Evolutionary conservation across 1,284 basidiomycete genomes (phyloP).

Genomic region (Austroboletus olivaceoglutinosus): DNA sequence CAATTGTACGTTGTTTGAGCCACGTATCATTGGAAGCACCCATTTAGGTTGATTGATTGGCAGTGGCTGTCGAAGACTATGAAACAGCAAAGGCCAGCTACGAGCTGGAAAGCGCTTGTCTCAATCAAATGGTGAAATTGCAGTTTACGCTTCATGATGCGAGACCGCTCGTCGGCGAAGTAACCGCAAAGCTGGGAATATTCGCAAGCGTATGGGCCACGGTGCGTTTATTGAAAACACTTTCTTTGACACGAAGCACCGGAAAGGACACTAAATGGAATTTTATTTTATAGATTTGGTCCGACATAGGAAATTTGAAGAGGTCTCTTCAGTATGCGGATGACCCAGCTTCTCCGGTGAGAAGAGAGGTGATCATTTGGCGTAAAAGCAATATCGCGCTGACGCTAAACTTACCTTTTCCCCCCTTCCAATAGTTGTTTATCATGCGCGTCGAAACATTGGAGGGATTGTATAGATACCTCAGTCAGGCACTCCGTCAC

Average conservation of each 20-base stretch:
- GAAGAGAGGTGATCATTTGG: neutral
- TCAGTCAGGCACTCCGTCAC: slow-evolving; percentile 21
- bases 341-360: slow-evolving; percentile 16
- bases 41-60: neutral
- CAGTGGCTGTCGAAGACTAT: slow-evolving; percentile 11
- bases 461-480: slow-evolving; percentile 21
- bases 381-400: neutral
- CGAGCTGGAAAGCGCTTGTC: slow-evolving; percentile 10
- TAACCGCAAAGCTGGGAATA: slow-evolving; percentile 16
- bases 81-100: slow-evolving; percentile 4
- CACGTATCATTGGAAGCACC: neutral
- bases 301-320: slow-evolving; percentile 15
- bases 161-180: slow-evolving; percentile 18
- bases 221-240: slow-evolving; percentile 6
- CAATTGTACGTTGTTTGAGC: slow-evolving; percentile 5
- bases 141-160: slow-evolving; percentile 9
- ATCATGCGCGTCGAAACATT: slow-evolving; percentile 12
- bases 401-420: neutral
- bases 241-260: no score
- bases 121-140: slow-evolving; percentile 14
- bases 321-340: slow-evolving; percentile 7
- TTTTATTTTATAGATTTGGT: slow-evolving; percentile 14
- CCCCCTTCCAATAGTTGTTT: slow-evolving; percentile 13
- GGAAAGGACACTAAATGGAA: neutral
- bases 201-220: slow-evolving; percentile 21